Base-by-base conservation (phyloP, 192 early-diverging fungal species). In the Phycomyces nitens region DNA sequence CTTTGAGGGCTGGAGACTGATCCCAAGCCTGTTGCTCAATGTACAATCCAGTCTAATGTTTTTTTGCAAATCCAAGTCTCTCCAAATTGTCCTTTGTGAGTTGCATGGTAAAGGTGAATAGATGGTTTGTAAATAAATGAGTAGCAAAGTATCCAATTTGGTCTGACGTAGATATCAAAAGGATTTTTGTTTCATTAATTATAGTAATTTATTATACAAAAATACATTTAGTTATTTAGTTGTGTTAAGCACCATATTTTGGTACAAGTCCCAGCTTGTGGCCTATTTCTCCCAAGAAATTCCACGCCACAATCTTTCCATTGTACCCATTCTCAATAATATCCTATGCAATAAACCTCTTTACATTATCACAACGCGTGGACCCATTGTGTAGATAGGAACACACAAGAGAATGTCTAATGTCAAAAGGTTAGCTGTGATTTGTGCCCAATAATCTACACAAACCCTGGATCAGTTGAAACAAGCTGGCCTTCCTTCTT, bases 161-260 rank as follows among this genome's bases (percentile, higher is more conserved):
- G n/a, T n/a, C n/a, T n/a, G n/a, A n/a, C n/a, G n/a, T n/a, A n/a
- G n/a, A n/a, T n/a, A n/a, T n/a, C n/a, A n/a, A n/a, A n/a, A n/a
- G n/a, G n/a, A n/a, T n/a, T n/a, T n/a, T n/a, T n/a, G n/a, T n/a
- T n/a, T n/a, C n/a, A n/a, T n/a, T n/a, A n/a, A n/a, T n/a, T n/a
- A n/a, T n/a, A n/a, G n/a, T n/a, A n/a, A n/a, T n/a, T n/a, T n/a
- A n/a, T n/a, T n/a, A n/a, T n/a, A n/a, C n/a, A n/a, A n/a, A n/a
- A n/a, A n/a, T n/a, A n/a, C n/a, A n/a, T n/a, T n/a, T n/a, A n/a
- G n/a, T n/a, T n/a, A n/a, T n/a, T n/a, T n/a, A n/a, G n/a, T n/a
- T n/a, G n/a, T n/a, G n/a, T n/a, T n/a, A n/a, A n/a, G 67, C 67
- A 7, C 67, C 67, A 60, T 69, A 69, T 44, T 69, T 69, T 10